These are phyloP conservation scores for Plasmodium cynomolgi DNA, from an alignment of 169 alveolate genomes.

Conservation along the genomic window DNA sequence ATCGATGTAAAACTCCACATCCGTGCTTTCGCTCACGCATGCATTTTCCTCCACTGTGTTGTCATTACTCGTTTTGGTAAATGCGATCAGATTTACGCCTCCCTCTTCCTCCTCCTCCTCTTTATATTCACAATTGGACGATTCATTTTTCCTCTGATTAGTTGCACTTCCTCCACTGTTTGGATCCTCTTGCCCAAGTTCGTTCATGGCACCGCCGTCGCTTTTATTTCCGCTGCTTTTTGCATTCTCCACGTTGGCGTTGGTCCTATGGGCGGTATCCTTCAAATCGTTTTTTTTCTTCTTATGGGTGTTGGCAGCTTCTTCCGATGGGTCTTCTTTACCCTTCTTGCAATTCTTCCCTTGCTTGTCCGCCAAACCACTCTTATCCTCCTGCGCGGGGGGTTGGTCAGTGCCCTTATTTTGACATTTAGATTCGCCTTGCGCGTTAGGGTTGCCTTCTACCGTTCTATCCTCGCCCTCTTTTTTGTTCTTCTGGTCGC, in stretches of 20 bases:
- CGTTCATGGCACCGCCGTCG: conserved; percentile 63
- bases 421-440: conserved; percentile 44
- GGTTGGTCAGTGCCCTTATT: conserved; percentile 45
- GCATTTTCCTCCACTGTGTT: conserved; percentile 52
- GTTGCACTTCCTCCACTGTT: background rate
- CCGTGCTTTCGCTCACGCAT: conserved; percentile 66
- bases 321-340: conserved; percentile 23
- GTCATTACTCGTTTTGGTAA: conserved; percentile 49
- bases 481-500: conserved; percentile 10
- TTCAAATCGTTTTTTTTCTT: conserved; percentile 9
- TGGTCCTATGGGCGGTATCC: conserved; percentile 27
- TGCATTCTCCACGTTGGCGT: conserved; percentile 48
- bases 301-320: background rate
- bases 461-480: background rate
- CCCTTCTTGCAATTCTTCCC: conserved; percentile 45
- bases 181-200: background rate
- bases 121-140: background rate
- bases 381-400: conserved; percentile 44
- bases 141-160: background rate
- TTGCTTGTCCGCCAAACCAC: conserved; percentile 48
- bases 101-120: background rate
- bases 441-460: conserved; percentile 11
- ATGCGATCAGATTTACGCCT: conserved; percentile 28
- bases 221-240: conserved; percentile 23
- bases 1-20: conserved; percentile 5